Base-by-base conservation (phyloP, 257 asterid genomes). In the Plectranthus barbatus region DNA sequence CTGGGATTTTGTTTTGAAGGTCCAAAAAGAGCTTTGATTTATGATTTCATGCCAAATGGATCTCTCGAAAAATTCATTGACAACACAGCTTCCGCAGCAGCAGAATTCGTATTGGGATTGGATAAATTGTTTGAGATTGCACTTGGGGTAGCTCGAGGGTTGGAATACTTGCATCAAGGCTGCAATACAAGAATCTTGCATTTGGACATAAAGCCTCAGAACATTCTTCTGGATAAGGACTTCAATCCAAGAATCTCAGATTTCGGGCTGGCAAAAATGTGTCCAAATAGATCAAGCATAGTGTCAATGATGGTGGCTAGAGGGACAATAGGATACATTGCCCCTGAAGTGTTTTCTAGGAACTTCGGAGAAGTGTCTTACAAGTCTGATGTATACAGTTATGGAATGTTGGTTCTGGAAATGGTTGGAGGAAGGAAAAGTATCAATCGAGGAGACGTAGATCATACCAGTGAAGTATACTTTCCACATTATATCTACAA, bases 251-350 rank as follows among this genome's bases (percentile, higher is more conserved):
- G 72, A 23, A 76, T 80, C 7, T 49, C 82, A 1, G 80, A 77
- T 33, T 74, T 79, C 3, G 80, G 80, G 1, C 76, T 74, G 6
- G 76, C 82, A 1, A 74, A 51, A 61, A 8, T 70, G 1, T 79
- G 79, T 13, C 39, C 64, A 0, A 70, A 64, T 23, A 73, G 36
- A 31, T 31, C 36, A 31, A 31, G 36, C 36, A 31, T 31, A 2
- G 36, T 31, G 36, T 76, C 80, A 0, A 76, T 68, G 74, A 0
- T 63, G n/a, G 68, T 7, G 9, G 71, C 80, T 14, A 60, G 77
- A 50, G 82, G 85, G 44, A 80, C 85, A 0, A 55, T 69, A 6
- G 84, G 84, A 19, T 79, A 76, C 12, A 76, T 79, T 58, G 84
- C 81, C 24, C 77, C 84, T 0, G 81, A 79, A 56, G 59, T 75